Evolutionary conservation across 148 eudicot genomes (phyloP).

Genomic region (Camellia granthamiana): DNA sequence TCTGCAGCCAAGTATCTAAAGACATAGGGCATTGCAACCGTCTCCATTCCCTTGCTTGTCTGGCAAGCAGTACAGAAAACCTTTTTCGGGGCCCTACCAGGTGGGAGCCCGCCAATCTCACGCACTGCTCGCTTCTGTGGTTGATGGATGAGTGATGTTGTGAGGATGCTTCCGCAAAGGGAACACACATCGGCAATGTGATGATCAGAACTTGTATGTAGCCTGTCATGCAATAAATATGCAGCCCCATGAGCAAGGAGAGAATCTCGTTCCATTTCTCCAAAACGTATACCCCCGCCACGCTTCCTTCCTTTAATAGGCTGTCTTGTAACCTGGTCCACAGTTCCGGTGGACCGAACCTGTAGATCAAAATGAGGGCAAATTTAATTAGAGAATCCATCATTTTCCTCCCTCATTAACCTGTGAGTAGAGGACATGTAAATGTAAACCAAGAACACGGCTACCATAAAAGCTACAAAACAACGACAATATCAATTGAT

Average conservation of each 20-base stretch:
- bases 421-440: background rate
- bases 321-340: slow-evolving; percentile 79
- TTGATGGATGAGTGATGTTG: slow-evolving; percentile 45
- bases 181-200: slow-evolving; percentile 91
- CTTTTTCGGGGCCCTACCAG: slow-evolving; percentile 60
- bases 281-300: slow-evolving; percentile 95
- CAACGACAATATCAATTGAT: background rate
- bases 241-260: slow-evolving; percentile 96
- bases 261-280: slow-evolving; percentile 97
- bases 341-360: slow-evolving; percentile 91
- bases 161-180: slow-evolving; percentile 82
- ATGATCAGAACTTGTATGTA: slow-evolving; percentile 83
- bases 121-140: slow-evolving; percentile 39
- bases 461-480: background rate
- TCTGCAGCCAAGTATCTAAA: slow-evolving; percentile 86
- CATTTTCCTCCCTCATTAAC: background rate
- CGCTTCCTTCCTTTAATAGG: slow-evolving; percentile 94
- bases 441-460: background rate
- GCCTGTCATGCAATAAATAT: slow-evolving; percentile 77
- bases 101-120: slow-evolving; percentile 63
- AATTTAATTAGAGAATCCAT: background rate
- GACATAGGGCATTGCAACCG: slow-evolving; percentile 95
- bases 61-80: slow-evolving; percentile 64
- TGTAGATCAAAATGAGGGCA: slow-evolving; percentile 21
- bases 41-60: slow-evolving; percentile 85